A percentile compares a stretch with the other conserved stretches of the same genome.
Conservation (phyloP, 2,329 filamentous ascomycete genomes). For the Claviceps sp. region DNA sequence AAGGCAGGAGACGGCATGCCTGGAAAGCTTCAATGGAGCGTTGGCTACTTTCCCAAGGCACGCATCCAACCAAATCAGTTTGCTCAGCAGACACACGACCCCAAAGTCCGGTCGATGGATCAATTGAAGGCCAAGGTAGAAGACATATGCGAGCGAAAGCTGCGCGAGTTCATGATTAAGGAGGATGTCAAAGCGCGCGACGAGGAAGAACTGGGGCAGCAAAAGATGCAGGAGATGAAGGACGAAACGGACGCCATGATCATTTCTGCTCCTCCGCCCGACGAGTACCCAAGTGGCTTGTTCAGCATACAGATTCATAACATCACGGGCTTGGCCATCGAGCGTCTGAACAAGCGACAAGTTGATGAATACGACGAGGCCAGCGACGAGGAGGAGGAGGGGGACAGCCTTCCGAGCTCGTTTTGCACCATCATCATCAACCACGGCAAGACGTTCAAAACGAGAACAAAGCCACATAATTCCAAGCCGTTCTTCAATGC, state of each 20-base stretch:
- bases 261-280: constrained; percentile 51
- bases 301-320: constrained; percentile 61
- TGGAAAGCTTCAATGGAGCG: constrained; percentile 53
- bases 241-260: constrained; percentile 49
- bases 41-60: constrained; percentile 59
- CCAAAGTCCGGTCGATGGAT: constrained; percentile 41
- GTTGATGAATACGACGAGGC: constrained; percentile 32
- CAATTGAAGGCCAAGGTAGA: constrained; percentile 46
- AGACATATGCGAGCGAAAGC: constrained; percentile 42
- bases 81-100: constrained; percentile 44
- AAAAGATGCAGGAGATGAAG: constrained; percentile 53
- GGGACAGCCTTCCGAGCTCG: constrained; percentile 51
- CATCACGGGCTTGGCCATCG: constrained; percentile 53
- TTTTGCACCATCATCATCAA: constrained; percentile 66
- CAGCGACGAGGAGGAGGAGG: constrained; percentile 44
- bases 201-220: constrained; percentile 50
- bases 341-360: constrained; percentile 42
- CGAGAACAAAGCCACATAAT: constrained; percentile 65
- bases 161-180: constrained; percentile 44
- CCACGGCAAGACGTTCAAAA: constrained; percentile 55
- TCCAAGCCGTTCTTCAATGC: constrained; percentile 70
- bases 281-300: constrained; percentile 50
- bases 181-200: constrained; percentile 36
- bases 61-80: constrained; percentile 50
- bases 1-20: constrained; percentile 56